Conservation (phyloP, 257 asterid species). For the Petrea volubilis region DNA sequence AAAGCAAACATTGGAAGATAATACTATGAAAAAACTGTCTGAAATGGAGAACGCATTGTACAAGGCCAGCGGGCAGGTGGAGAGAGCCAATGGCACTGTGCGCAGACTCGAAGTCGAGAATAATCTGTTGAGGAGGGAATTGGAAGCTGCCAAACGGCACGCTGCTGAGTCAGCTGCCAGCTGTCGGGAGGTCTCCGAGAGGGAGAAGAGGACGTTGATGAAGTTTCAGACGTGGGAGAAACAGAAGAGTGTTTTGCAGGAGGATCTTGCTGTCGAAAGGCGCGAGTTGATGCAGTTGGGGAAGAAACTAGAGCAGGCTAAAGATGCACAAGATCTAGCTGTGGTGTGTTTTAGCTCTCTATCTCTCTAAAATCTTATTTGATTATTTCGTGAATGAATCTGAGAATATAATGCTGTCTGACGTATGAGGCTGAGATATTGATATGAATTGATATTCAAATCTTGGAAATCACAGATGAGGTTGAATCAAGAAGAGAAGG, state of each 20-base stretch:
- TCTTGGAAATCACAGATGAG: constrained; percentile 73
- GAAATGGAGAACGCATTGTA: constrained; percentile 90
- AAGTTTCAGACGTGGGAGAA: constrained; percentile 89
- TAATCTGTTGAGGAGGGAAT: constrained; percentile 59
- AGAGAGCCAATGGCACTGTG: constrained; percentile 70
- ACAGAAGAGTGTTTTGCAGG: constrained; percentile 69
- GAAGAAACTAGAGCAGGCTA: constrained; percentile 60
- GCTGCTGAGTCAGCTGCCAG: constrained; percentile 79
- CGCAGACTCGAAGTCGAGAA: constrained; percentile 81
- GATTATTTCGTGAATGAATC: constrained; percentile 12
- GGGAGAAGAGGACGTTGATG: constrained; percentile 73
- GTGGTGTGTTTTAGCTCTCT: constrained; percentile 62
- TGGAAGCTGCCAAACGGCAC: constrained; percentile 74
- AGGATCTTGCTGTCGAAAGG: constrained; percentile 75
- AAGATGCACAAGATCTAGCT: constrained; percentile 52
- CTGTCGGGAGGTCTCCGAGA: constrained; percentile 69
- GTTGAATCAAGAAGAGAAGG: constrained; percentile 54
- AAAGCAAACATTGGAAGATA: constrained; percentile 70
- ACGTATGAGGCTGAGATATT: too few species aligned
- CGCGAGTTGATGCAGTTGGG: constrained; percentile 46
- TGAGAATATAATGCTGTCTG: constrained; percentile 2
- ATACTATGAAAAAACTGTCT: constrained; percentile 68
- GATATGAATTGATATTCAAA: too few species aligned
- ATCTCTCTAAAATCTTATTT: background rate
- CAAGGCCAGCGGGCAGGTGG: constrained; percentile 86